phyloP scores from a whole-genome alignment of 306 rosid species.

The Sindora glabra region DNA sequence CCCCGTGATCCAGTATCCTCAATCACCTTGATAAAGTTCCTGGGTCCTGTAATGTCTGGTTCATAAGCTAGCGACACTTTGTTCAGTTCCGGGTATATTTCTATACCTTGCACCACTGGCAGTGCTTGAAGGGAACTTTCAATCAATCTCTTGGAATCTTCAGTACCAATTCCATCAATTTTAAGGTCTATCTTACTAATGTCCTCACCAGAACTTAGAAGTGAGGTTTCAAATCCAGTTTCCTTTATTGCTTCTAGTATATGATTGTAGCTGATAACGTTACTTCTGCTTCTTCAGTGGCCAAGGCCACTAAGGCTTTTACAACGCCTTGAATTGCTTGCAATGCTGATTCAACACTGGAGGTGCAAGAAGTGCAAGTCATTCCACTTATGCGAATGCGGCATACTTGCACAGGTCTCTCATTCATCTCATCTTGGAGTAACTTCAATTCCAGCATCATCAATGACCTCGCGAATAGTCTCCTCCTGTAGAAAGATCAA shows the following conservation, averaged over 20 bases:
- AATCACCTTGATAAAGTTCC: conserved; percentile 47
- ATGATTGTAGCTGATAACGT: conserved; percentile 30
- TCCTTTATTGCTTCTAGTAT: conserved; percentile 38
- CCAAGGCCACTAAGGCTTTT: conserved; percentile 58
- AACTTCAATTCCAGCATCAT: conserved; percentile 69
- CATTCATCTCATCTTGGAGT: conserved; percentile 18
- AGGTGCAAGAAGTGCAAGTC: conserved; percentile 81
- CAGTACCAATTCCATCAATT: conserved; percentile 37
- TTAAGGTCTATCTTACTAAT: conserved; percentile 59
- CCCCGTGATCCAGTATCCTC: conserved; percentile 39
- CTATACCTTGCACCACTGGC: conserved; percentile 44
- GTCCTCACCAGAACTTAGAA: conserved; percentile 50
- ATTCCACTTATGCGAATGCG: conserved; percentile 61
- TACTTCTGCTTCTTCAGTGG: conserved; percentile 78
- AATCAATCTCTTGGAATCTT: conserved; percentile 15
- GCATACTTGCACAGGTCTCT: conserved; percentile 45
- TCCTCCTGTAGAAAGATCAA: conserved; percentile 47
- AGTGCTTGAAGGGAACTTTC: conserved; percentile 42
- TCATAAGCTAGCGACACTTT: conserved; percentile 62
- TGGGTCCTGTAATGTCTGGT: conserved; percentile 60
- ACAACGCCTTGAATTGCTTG: conserved; percentile 43
- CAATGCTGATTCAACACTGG: conserved; percentile 59
- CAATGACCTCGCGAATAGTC: conserved; percentile 56
- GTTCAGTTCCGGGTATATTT: conserved; percentile 5
- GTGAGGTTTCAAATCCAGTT: conserved; percentile 53